Evolutionary conservation across 805 yeast genomes (phyloP).

Genomic region (Tetrapisispora pingtungensis): DNA sequence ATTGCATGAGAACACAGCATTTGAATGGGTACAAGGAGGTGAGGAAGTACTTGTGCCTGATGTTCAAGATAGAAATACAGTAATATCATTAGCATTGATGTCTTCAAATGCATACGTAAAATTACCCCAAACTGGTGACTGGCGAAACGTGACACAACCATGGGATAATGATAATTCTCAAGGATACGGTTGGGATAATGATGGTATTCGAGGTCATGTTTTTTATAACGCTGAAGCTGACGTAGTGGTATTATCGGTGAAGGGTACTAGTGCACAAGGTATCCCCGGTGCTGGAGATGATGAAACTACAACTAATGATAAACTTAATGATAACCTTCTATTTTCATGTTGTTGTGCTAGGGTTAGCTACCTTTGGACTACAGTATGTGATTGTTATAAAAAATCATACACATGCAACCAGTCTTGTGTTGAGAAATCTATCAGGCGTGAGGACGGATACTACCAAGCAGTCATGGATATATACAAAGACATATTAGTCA

Average conservation of each 20-base stretch:
- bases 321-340: constrained; percentile 73
- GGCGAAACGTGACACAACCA: constrained; percentile 66
- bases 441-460: constrained; percentile 67
- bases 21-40: constrained; percentile 58
- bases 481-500: constrained; percentile 54
- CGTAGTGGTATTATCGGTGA: constrained; percentile 65
- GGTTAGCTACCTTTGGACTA: constrained; percentile 81
- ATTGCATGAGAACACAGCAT: constrained; percentile 26
- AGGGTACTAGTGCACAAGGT: constrained; percentile 86
- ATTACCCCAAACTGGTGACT: constrained; percentile 68
- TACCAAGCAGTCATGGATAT: constrained; percentile 71
- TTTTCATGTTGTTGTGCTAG: constrained; percentile 97
- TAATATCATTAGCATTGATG: constrained; percentile 69
- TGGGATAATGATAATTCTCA: constrained; percentile 44
- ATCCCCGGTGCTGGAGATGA: constrained; percentile 64
- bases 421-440: constrained; percentile 69
- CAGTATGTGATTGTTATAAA: constrained; percentile 90
- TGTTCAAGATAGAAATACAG: constrained; percentile 60
- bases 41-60: constrained; percentile 55
- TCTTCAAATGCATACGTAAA: constrained; percentile 86
- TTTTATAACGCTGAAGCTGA: constrained; percentile 54
- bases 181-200: constrained; percentile 78
- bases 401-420: constrained; percentile 82
- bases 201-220: constrained; percentile 85
- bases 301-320: constrained; percentile 75